These are phyloP conservation scores for Prunus davidiana DNA, from an alignment of 306 rosid genomes.

Conservation along the genomic window DNA sequence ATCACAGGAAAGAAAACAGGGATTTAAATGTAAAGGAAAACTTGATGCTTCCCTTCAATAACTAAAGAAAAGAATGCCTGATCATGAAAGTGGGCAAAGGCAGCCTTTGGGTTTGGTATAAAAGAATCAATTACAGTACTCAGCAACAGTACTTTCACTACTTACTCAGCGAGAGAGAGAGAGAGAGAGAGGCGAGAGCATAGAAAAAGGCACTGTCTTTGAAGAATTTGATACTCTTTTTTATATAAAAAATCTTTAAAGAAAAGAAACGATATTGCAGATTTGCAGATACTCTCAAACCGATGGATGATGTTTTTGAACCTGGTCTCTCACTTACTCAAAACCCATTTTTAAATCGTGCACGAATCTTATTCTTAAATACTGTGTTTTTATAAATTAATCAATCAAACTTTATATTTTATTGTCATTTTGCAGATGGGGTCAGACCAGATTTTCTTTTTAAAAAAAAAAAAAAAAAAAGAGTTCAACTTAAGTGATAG, in stretches of 20 bases:
- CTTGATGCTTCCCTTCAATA: background rate
- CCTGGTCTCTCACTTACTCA: background rate
- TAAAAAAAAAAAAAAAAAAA: too few species aligned
- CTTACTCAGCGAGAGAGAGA: too few species aligned
- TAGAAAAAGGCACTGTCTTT: background rate
- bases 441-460: background rate
- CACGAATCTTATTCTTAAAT: conserved; percentile 10
- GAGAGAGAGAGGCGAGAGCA: background rate
- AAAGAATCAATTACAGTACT: background rate
- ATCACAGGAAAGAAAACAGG: background rate
- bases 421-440: background rate
- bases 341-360: background rate
- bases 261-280: background rate
- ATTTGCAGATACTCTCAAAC: background rate
- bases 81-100: background rate
- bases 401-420: background rate
- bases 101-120: background rate
- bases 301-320: background rate
- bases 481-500: background rate
- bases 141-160: too few species aligned
- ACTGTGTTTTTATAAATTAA: background rate
- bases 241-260: background rate
- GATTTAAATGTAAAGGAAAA: background rate
- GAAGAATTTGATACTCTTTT: background rate
- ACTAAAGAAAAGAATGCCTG: background rate